These are phyloP conservation scores for Solanum paucissectum DNA, from an alignment of 257 asterid species.

Conservation along the genomic window DNA sequence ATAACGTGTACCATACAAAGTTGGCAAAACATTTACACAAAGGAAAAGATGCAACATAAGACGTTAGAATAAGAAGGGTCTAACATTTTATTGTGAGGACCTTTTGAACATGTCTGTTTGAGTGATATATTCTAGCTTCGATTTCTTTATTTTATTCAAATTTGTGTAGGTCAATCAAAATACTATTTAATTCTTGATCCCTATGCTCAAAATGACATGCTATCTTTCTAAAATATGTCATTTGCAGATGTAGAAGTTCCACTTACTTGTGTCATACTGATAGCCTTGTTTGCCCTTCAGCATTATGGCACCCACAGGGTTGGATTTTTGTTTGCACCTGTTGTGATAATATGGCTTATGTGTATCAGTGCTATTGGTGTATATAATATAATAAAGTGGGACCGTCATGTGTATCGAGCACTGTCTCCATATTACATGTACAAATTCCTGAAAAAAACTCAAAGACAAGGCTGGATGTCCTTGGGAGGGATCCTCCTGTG, in stretches of 20 bases:
- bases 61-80: neutral
- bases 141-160: neutral
- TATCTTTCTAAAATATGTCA: slow-evolving; percentile 9
- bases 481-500: slow-evolving; percentile 86
- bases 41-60: neutral
- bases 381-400: slow-evolving; percentile 74
- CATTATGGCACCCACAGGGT: slow-evolving; percentile 98
- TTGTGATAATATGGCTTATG: slow-evolving; percentile 77
- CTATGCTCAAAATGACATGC: neutral
- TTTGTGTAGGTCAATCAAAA: neutral
- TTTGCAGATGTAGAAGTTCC: slow-evolving; percentile 93
- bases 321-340: slow-evolving; percentile 96
- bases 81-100: neutral
- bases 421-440: slow-evolving; percentile 86
- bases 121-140: neutral
- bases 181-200: neutral
- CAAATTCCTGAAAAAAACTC: slow-evolving; percentile 77
- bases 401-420: slow-evolving; percentile 72
- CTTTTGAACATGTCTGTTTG: neutral
- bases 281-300: slow-evolving; percentile 88
- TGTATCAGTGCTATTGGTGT: slow-evolving; percentile 78
- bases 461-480: slow-evolving; percentile 82
- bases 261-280: slow-evolving; percentile 68
- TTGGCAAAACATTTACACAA: neutral
- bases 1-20: neutral